Conservation (phyloP, 2,329 filamentous ascomycete genomes). For the Lasiodiplodia hormozganensis region DNA sequence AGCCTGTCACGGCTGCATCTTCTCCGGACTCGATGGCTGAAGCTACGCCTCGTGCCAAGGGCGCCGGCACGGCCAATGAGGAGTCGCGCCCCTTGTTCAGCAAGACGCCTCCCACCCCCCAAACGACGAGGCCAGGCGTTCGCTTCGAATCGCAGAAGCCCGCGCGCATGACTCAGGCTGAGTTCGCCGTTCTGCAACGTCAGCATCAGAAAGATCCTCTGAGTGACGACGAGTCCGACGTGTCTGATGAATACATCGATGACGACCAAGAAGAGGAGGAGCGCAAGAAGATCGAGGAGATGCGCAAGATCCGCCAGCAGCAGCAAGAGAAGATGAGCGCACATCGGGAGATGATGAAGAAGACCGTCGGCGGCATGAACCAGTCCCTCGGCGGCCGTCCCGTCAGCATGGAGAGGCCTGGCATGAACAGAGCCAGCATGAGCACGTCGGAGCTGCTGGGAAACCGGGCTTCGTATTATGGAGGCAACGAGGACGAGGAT, state of each 20-base stretch:
- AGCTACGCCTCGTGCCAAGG: conserved; percentile 24
- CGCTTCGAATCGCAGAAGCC: conserved; percentile 24
- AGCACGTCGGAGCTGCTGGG: conserved; percentile 24
- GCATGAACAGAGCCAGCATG: conserved; percentile 18
- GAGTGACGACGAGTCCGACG: conserved; percentile 22
- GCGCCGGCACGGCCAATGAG: conserved; percentile 10
- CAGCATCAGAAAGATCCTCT: conserved; percentile 19
- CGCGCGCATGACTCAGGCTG: conserved; percentile 27
- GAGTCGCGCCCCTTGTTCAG: conserved; percentile 25
- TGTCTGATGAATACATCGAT: conserved; percentile 27
- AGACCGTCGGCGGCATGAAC: conserved; percentile 26
- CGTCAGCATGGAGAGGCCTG: conserved; percentile 19
- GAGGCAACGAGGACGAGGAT: conserved; percentile 21
- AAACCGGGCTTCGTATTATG: conserved; percentile 10
- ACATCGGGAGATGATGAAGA: conserved; percentile 28
- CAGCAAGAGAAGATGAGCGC: conserved; percentile 28
- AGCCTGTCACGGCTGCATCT: conserved; percentile 16
- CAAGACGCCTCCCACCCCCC: conserved; percentile 8
- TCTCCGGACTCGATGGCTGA: conserved; percentile 24
- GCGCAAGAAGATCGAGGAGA: conserved; percentile 29
- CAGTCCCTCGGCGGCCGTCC: conserved; percentile 19
- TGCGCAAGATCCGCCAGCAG: conserved; percentile 24
- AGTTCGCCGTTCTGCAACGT: conserved; percentile 23
- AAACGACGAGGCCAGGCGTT: conserved; percentile 2
- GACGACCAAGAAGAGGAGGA: conserved; percentile 29